phyloP scores from a whole-genome alignment of 129 eudicot genomes.

The Flaveria sonorensis region DNA sequence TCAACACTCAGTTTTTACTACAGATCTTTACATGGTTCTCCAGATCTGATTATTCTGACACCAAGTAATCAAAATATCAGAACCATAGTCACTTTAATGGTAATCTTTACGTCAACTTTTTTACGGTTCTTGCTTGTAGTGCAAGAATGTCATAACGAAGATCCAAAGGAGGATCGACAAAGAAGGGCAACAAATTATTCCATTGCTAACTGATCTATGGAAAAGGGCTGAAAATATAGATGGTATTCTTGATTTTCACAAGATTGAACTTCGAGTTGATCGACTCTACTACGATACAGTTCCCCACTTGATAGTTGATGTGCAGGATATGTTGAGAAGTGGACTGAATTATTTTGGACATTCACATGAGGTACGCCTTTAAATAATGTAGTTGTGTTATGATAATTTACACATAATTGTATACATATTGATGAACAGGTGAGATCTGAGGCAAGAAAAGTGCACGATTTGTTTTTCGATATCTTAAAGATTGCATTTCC shows the following conservation, averaged over 20 bases:
- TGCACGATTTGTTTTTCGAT: constrained; percentile 87
- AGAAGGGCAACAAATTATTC: constrained; percentile 88
- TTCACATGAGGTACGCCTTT: constrained; percentile 75
- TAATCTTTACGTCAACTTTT: not conserved
- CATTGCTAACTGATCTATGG: constrained; percentile 87
- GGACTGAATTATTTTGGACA: constrained; percentile 70
- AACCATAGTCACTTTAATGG: no score
- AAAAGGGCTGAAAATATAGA: constrained; percentile 59
- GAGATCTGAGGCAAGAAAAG: constrained; percentile 87
- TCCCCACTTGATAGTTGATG: constrained; percentile 74
- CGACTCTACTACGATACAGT: constrained; percentile 62
- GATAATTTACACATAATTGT: not conserved
- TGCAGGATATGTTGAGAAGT: constrained; percentile 76
- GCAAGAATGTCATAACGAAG: constrained; percentile 80
- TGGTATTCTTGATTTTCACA: constrained; percentile 64
- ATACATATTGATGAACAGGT: constrained; percentile 50
- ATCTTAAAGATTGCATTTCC: constrained; percentile 70
- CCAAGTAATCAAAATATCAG: no score
- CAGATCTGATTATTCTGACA: no score
- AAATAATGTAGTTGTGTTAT: not conserved
- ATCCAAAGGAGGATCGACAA: constrained; percentile 75
- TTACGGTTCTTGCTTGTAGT: constrained; percentile 47
- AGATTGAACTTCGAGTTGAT: constrained; percentile 72
- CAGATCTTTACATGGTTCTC: no score
- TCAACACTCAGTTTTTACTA: no score